These are phyloP conservation scores for Leccinum colubrinum DNA, from an alignment of 1,284 basidiomycete genomes.

Conservation along the genomic window DNA sequence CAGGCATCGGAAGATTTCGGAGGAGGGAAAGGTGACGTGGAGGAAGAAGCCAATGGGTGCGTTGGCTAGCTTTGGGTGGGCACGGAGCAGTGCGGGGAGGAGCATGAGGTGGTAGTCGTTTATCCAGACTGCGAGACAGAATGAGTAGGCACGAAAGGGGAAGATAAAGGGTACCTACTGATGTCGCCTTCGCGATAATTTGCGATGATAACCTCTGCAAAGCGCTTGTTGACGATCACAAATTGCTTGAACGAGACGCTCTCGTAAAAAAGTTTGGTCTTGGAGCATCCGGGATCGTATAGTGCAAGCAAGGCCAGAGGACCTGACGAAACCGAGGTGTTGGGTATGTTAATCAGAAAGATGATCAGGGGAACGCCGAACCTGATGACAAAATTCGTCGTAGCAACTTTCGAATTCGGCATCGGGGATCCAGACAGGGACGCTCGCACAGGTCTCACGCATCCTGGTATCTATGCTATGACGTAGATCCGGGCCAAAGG, in stretches of 20 bases:
- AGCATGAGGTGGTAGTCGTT: conserved; percentile 90
- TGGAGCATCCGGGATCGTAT: conserved; percentile 82
- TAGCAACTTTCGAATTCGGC: conserved; percentile 76
- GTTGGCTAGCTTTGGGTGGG: conserved; percentile 43
- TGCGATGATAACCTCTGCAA: conserved; percentile 75
- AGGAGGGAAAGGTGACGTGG: conserved; percentile 86
- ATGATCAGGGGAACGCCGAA: conserved; percentile 20
- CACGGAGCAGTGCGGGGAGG: conserved; percentile 73
- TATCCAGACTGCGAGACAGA: conserved; percentile 53
- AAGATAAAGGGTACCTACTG: conserved; percentile 34
- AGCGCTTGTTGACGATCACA: conserved; percentile 78
- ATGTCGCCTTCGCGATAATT: conserved; percentile 82
- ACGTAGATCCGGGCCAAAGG: conserved; percentile 54
- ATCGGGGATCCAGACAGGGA: conserved; percentile 83
- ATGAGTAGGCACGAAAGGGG: not conserved
- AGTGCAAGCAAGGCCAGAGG: conserved; percentile 87
- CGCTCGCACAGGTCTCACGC: conserved; percentile 51
- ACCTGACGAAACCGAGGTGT: conserved; percentile 45
- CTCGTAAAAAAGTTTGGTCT: conserved; percentile 81
- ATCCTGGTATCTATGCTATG: conserved; percentile 61
- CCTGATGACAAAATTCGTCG: conserved; percentile 87
- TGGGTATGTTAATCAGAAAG: not conserved
- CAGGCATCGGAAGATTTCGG: conserved; percentile 86
- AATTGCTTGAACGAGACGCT: conserved; percentile 78
- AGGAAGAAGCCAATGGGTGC: conserved; percentile 87